A percentile compares a stretch with the other conserved stretches of the same genome.
These are phyloP conservation scores for Haematococcus sp. DNA, from an alignment of 139 green algal species.

Conservation along the genomic window DNA sequence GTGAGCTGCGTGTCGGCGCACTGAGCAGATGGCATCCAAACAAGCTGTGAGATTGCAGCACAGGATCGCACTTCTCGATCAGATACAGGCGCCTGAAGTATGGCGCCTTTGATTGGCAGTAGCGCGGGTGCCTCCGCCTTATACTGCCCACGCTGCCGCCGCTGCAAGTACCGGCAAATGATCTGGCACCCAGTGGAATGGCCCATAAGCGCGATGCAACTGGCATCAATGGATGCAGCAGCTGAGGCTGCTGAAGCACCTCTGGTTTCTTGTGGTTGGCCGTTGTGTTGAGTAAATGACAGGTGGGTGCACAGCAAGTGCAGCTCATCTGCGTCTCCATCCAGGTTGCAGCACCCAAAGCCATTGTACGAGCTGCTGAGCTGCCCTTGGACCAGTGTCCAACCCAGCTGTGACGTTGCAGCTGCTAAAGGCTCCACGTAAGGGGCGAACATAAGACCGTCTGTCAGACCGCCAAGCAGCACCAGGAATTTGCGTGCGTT, in stretches of 20 bases:
- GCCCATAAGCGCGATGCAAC: slow-evolving; percentile 45
- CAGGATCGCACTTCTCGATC: neutral
- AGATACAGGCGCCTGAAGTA: neutral
- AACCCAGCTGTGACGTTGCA: too few relatives aligned
- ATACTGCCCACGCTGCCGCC: neutral
- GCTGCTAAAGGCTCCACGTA: too few relatives aligned
- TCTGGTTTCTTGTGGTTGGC: too few relatives aligned
- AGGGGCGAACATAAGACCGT: too few relatives aligned
- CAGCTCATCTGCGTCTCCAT: slow-evolving; percentile 59
- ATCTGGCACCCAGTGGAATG: slow-evolving; percentile 68
- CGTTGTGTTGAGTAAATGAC: neutral
- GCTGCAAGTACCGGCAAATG: slow-evolving; percentile 38
- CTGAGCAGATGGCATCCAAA: too few relatives aligned
- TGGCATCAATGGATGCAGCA: slow-evolving; percentile 22
- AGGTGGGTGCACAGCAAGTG: slow-evolving; percentile 31
- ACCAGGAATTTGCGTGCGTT: too few relatives aligned
- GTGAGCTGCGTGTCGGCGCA: too few relatives aligned
- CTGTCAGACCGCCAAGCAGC: too few relatives aligned
- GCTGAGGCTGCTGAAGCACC: too few relatives aligned
- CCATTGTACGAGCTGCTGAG: slow-evolving; percentile 17
- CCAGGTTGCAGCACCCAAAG: slow-evolving; percentile 46
- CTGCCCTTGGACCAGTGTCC: too few relatives aligned
- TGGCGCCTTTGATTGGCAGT: neutral
- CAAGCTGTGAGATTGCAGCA: neutral
- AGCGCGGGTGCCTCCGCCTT: neutral